phyloP scores from a whole-genome alignment of 2,329 filamentous ascomycete genomes.

The Dichotomopilus funicola region DNA sequence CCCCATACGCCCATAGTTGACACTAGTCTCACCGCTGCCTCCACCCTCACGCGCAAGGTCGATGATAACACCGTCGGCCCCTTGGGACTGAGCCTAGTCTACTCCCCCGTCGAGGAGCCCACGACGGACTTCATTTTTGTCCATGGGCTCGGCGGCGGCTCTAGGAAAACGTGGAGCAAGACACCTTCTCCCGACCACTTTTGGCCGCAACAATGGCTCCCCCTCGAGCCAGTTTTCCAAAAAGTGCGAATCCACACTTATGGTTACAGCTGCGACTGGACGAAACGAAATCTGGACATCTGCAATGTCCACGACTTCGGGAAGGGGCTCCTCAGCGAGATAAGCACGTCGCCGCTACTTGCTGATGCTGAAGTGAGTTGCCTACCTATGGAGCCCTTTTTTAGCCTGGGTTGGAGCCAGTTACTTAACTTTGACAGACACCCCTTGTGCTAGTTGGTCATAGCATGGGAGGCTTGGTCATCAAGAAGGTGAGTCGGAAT shows the following conservation, averaged over 20 bases:
- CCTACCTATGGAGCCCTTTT: neutral
- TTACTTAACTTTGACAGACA: neutral
- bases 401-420: neutral
- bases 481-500: slow-evolving; percentile 22
- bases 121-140: neutral
- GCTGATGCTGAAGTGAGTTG: neutral
- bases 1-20: neutral
- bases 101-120: neutral
- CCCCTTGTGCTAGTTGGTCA: slow-evolving; percentile 24
- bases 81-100: neutral
- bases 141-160: slow-evolving; percentile 1
- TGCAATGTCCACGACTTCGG: neutral
- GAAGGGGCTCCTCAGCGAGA: neutral
- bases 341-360: neutral
- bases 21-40: neutral
- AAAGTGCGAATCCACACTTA: neutral
- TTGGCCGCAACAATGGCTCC: neutral
- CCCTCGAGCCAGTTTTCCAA: neutral
- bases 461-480: slow-evolving; percentile 32
- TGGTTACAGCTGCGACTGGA: neutral
- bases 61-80: neutral
- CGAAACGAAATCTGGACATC: neutral
- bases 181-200: neutral
- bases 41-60: neutral
- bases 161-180: slow-evolving; percentile 1